phyloP scores from a whole-genome alignment of 305 asterid species.

The Solanum hybrid region DNA sequence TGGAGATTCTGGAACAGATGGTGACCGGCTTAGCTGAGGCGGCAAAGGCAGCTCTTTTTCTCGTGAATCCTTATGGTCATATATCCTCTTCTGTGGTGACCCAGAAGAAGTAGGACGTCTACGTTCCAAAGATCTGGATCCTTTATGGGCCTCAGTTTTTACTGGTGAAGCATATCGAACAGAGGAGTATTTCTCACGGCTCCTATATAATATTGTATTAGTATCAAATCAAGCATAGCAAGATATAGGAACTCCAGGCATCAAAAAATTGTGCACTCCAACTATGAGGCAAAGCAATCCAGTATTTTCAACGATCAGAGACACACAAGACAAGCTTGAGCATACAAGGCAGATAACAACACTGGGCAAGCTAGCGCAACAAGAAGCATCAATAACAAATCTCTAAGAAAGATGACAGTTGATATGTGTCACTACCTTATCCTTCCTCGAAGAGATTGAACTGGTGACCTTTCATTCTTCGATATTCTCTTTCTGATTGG shows the following conservation, averaged over 20 bases:
- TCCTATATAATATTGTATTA: slow-evolving; percentile 26
- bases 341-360: neutral
- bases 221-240: slow-evolving; percentile 12
- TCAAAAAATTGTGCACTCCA: neutral
- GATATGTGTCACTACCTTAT: slow-evolving; percentile 18
- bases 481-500: slow-evolving; percentile 41
- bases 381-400: neutral
- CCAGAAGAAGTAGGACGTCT: slow-evolving; percentile 38
- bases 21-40: slow-evolving; percentile 9
- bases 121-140: slow-evolving; percentile 25
- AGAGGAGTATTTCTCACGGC: slow-evolving; percentile 41
- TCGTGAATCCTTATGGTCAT: slow-evolving; percentile 30
- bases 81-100: slow-evolving; percentile 51
- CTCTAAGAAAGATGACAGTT: neutral
- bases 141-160: slow-evolving; percentile 20
- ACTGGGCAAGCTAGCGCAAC: neutral
- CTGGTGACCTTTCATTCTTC: slow-evolving; percentile 34
- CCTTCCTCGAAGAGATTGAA: slow-evolving; percentile 36
- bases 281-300: neutral
- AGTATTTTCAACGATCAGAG: neutral
- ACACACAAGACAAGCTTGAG: neutral
- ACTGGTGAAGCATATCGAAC: slow-evolving; percentile 36
- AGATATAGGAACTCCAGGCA: neutral
- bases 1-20: slow-evolving; percentile 13
- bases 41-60: slow-evolving; percentile 36